These are phyloP conservation scores for Deinandra increscens DNA, from an alignment of 129 eudicot genomes.

Conservation along the genomic window DNA sequence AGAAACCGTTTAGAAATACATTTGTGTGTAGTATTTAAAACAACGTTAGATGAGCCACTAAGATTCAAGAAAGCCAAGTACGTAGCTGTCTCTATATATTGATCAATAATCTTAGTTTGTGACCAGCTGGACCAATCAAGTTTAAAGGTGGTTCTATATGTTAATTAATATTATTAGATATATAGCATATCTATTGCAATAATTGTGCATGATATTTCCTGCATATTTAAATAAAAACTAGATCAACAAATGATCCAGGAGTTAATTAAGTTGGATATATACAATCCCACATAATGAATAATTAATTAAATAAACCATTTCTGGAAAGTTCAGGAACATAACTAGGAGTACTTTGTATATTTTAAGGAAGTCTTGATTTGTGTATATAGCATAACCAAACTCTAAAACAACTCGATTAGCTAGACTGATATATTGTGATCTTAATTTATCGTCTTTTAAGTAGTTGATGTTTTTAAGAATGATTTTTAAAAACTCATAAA, in stretches of 20 bases:
- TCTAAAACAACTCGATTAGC: no score
- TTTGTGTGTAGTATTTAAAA: no score
- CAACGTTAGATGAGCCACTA: conserved; percentile 17
- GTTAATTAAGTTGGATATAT: not conserved
- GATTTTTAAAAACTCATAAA: no score
- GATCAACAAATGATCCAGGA: not conserved
- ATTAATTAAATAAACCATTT: conserved; percentile 9
- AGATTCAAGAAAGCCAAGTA: conserved; percentile 14
- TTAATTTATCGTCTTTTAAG: no score
- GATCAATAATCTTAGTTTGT: conserved; percentile 26
- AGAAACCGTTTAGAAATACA: no score
- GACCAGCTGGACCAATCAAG: conserved; percentile 35
- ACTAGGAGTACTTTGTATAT: not conserved
- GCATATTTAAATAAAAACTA: not conserved
- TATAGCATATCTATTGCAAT: conserved; percentile 28
- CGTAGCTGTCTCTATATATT: conserved; percentile 24
- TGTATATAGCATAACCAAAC: no score
- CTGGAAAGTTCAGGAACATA: conserved; percentile 4
- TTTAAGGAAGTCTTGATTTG: no score
- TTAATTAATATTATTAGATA: not conserved
- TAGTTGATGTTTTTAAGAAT: no score
- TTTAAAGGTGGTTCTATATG: not conserved
- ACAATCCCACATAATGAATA: no score
- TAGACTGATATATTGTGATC: no score
- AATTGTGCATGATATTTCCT: conserved; percentile 34